These are phyloP conservation scores for Arthrocladium fulminans DNA, from an alignment of 2,329 filamentous ascomycete species.

Conservation along the genomic window DNA sequence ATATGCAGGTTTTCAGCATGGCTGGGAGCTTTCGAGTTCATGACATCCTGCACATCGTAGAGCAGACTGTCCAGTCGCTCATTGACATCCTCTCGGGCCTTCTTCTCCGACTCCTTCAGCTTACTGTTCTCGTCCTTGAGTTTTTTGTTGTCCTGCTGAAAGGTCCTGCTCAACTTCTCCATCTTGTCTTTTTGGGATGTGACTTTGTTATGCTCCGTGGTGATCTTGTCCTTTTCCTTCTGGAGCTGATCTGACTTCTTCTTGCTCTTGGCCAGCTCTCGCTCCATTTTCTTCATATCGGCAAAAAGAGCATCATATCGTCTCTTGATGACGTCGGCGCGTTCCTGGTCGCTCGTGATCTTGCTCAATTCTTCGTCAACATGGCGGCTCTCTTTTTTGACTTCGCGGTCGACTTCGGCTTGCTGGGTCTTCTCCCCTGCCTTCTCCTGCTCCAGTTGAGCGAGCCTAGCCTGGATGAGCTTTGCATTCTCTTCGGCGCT, in stretches of 20 bases:
- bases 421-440: slow-evolving; percentile 93
- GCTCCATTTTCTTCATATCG: slow-evolving; percentile 91
- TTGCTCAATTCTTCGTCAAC: slow-evolving; percentile 73
- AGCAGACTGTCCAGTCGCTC: slow-evolving; percentile 73
- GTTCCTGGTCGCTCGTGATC: slow-evolving; percentile 85
- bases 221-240: slow-evolving; percentile 88
- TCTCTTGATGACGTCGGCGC: slow-evolving; percentile 81
- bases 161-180: slow-evolving; percentile 87
- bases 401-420: slow-evolving; percentile 89
- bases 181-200: slow-evolving; percentile 89
- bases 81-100: slow-evolving; percentile 73
- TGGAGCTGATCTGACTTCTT: slow-evolving; percentile 88
- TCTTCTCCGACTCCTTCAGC: slow-evolving; percentile 74
- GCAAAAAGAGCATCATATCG: slow-evolving; percentile 84
- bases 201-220: slow-evolving; percentile 82
- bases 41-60: slow-evolving; percentile 76
- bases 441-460: slow-evolving; percentile 86
- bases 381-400: slow-evolving; percentile 88
- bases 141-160: slow-evolving; percentile 96
- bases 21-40: slow-evolving; percentile 76
- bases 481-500: slow-evolving; percentile 87
- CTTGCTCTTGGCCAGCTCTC: slow-evolving; percentile 91
- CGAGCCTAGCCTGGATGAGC: slow-evolving; percentile 84
- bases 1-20: slow-evolving; percentile 73
- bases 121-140: slow-evolving; percentile 97